Evolutionary conservation across 176 grass and related monocot genomes (phyloP), one percentile per base, ranked within the genome.

Genomic region (Hsuehochloa calcarea): DNA sequence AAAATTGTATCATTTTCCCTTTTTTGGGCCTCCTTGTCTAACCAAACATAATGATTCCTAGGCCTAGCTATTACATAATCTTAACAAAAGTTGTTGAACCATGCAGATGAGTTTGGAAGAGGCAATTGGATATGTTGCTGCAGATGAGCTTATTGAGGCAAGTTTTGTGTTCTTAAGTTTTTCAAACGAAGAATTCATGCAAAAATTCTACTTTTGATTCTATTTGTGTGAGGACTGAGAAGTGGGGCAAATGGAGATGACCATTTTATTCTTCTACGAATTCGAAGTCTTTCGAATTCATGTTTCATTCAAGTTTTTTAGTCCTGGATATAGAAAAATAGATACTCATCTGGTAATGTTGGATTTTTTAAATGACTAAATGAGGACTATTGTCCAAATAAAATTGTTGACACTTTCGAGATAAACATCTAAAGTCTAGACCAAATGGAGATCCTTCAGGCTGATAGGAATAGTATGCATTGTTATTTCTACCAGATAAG

Each of bases 51-150:
- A 3, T 1, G 35, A n/a, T 63, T 79, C 13, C 26, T 65, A 37
- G 40, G 74, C 13, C 26, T 65, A 37, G 40, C 81, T 66, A 58
- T 74, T 39, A 43, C 26, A 31, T 31, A 77, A 82, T 90, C 59
- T 72, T 85, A 74, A 80, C 6, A 13, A 13, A 84, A 84, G 47
- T 26, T 73, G 9, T 77, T 89, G 77, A 80, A 90, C 68, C 65
- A 41, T 88, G 90, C 93, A 99, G 96, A 91, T 99, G 91, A 94
- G 58, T 89, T 91, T 99, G 86, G 96, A 99, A 89, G 93, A 95
- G 69, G 96, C 96, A 85, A 99, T 99, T 91, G 96, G 96, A 77
- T 99, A 99, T 90, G 96, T 99, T 85, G 96, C 91, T 95, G 82
- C 93, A 65, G 96, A 99, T 89, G 96, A 99, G 73, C 96, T 99